These are phyloP conservation scores for Penicillium atrosanguineum DNA, from an alignment of 495 filamentous ascomycete genomes.

Conservation along the genomic window DNA sequence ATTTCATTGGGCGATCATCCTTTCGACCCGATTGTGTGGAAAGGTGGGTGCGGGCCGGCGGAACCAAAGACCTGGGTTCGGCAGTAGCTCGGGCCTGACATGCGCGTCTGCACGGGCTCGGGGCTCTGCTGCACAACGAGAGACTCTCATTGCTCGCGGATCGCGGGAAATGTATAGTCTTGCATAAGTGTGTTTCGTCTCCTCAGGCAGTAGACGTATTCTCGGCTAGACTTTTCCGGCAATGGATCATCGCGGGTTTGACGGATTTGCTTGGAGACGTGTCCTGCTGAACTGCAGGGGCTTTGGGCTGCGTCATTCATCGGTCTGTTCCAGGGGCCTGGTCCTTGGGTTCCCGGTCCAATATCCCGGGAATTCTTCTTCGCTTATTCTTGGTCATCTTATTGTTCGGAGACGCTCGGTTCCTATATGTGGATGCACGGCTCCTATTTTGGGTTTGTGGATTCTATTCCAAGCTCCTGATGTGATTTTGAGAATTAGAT, in stretches of 20 bases:
- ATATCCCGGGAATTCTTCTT: conserved; percentile 48
- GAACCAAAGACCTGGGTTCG: neutral
- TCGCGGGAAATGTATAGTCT: neutral
- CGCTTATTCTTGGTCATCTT: too few relatives aligned
- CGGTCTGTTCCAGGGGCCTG: too few relatives aligned
- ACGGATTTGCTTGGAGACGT: too few relatives aligned
- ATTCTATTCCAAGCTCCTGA: too few relatives aligned
- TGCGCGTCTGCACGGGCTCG: neutral
- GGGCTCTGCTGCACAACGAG: neutral
- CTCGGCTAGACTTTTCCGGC: too few relatives aligned
- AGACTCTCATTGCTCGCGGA: conserved; percentile 3
- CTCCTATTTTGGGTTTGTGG: too few relatives aligned
- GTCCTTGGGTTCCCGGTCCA: conserved; percentile 58
- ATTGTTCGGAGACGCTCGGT: too few relatives aligned
- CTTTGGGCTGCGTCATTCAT: conserved; percentile 22
- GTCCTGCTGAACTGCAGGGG: conserved; percentile 44
- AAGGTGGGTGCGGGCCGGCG: conserved; percentile 3
- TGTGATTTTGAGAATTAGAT: too few relatives aligned
- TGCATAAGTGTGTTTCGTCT: conserved; percentile 11
- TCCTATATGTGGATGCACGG: too few relatives aligned
- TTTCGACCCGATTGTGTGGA: conserved; percentile 1
- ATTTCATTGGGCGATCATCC: too few relatives aligned
- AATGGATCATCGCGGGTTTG: too few relatives aligned
- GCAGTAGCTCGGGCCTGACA: neutral
- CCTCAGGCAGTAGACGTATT: too few relatives aligned